Evolutionary conservation across 73 alveolate species (phyloP).

Genomic region (Blepharisma stoltei): DNA sequence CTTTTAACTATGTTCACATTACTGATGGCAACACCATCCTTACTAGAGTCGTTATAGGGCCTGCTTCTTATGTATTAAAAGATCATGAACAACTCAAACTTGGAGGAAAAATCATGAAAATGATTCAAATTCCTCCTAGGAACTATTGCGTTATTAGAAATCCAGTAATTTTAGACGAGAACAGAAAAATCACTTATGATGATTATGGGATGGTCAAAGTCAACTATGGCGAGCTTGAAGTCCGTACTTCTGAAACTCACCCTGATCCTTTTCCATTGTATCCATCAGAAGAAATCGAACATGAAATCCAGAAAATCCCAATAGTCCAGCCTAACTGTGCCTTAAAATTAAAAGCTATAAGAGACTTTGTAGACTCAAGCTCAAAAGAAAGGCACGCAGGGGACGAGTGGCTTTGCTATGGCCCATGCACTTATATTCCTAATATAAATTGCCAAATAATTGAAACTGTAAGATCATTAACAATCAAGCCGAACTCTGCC

Average conservation of each 20-base stretch:
- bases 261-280: slow-evolving; percentile 79
- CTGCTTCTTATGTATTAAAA: not conserved
- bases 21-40: slow-evolving; percentile 40
- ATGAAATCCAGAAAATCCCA: slow-evolving; percentile 37
- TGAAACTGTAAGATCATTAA: slow-evolving; percentile 38
- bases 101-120: slow-evolving; percentile 33
- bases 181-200: slow-evolving; percentile 35
- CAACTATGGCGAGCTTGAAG: slow-evolving; percentile 58
- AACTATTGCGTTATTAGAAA: slow-evolving; percentile 60
- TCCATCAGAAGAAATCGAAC: slow-evolving; percentile 63
- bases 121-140: slow-evolving; percentile 70
- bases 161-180: slow-evolving; percentile 58
- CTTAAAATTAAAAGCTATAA: slow-evolving; percentile 39
- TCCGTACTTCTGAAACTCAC: slow-evolving; percentile 56
- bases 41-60: slow-evolving; percentile 36
- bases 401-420: slow-evolving; percentile 67
- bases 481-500: slow-evolving; percentile 60
- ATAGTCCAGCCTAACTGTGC: slow-evolving; percentile 57
- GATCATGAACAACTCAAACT: slow-evolving; percentile 11
- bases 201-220: slow-evolving; percentile 59
- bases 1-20: slow-evolving; percentile 49
- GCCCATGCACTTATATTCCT: slow-evolving; percentile 79
- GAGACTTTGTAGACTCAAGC: slow-evolving; percentile 48
- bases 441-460: slow-evolving; percentile 52
- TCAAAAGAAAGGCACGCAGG: slow-evolving; percentile 58